Percentiles rank a stretch among this genome's conserved stretches.
These are phyloP conservation scores for Colletotrichum trifolii DNA, from an alignment of 2,329 filamentous ascomycete genomes.

Conservation along the genomic window DNA sequence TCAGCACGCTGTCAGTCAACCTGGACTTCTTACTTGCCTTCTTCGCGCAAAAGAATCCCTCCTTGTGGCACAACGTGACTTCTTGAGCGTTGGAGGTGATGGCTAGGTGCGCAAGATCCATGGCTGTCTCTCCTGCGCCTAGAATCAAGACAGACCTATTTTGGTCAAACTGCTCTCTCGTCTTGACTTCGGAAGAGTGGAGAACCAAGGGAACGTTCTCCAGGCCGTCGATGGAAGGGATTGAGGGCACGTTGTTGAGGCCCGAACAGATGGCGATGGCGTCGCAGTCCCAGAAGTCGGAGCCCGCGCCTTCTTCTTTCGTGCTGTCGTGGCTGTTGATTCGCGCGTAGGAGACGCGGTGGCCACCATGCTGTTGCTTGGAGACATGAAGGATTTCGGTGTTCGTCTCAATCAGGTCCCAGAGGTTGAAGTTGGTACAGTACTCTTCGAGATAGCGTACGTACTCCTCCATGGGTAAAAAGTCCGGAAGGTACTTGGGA, in stretches of 20 bases:
- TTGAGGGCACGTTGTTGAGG: conserved; percentile 53
- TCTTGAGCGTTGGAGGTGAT: conserved; percentile 54
- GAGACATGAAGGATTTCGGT: conserved; percentile 45
- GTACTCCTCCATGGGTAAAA: conserved; percentile 53
- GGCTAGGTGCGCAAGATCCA: conserved; percentile 57
- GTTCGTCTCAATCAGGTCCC: conserved; percentile 48
- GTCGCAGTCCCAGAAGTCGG: conserved; percentile 50
- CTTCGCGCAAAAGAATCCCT: conserved; percentile 58
- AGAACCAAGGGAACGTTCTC: conserved; percentile 49
- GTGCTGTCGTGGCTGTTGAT: conserved; percentile 7
- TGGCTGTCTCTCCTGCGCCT: conserved; percentile 58
- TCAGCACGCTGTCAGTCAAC: not conserved
- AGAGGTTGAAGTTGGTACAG: conserved; percentile 50
- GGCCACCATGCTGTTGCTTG: conserved; percentile 23
- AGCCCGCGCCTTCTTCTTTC: not conserved
- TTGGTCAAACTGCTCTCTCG: conserved; percentile 52
- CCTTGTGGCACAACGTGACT: conserved; percentile 56
- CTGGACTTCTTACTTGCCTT: conserved; percentile 46
- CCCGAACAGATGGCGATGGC: conserved; percentile 59
- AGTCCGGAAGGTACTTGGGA: conserved; percentile 54
- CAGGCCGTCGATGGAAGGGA: conserved; percentile 52
- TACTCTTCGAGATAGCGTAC: conserved; percentile 57
- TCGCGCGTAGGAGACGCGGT: conserved; percentile 10
- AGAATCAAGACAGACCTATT: conserved; percentile 54
- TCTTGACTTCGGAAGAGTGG: conserved; percentile 58